These are phyloP conservation scores for Saururus chinensis DNA, from an alignment of 164 flowering plant genomes.

Conservation along the genomic window DNA sequence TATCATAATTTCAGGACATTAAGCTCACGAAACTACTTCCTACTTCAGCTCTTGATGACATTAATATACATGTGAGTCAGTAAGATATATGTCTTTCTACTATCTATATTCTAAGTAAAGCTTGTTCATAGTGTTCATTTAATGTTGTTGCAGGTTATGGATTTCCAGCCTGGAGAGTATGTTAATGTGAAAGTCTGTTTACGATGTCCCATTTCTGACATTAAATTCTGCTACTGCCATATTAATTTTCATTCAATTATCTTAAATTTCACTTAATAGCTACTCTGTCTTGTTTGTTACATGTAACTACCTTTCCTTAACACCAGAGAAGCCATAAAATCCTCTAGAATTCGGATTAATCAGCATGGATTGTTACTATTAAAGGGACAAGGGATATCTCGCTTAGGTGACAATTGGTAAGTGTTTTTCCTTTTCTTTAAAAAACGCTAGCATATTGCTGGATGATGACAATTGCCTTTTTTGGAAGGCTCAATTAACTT, in stretches of 20 bases:
- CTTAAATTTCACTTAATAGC: no score
- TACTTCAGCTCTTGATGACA: conserved; percentile 57
- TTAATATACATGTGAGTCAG: conserved; percentile 78
- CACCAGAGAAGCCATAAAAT: neutral
- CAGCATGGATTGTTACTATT: conserved; percentile 95
- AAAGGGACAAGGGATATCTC: no score
- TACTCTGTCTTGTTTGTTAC: neutral
- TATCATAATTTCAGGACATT: conserved; percentile 76
- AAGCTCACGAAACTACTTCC: conserved; percentile 92
- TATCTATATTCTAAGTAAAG: no score
- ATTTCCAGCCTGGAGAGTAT: conserved; percentile 93
- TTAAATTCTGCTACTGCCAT: no score
- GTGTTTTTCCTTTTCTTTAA: no score
- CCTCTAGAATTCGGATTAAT: conserved; percentile 21
- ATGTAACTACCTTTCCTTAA: neutral
- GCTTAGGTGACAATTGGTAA: no score
- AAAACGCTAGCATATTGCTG: no score
- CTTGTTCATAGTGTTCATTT: neutral
- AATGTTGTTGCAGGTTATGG: conserved; percentile 73
- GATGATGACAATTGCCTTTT: no score
- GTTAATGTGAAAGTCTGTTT: conserved; percentile 83
- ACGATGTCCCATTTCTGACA: neutral
- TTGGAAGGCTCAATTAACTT: no score
- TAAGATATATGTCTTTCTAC: no score
- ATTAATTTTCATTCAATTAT: no score